Base-by-base conservation (phyloP, 2,329 filamentous ascomycete species). In the Dothistroma septosporum region DNA sequence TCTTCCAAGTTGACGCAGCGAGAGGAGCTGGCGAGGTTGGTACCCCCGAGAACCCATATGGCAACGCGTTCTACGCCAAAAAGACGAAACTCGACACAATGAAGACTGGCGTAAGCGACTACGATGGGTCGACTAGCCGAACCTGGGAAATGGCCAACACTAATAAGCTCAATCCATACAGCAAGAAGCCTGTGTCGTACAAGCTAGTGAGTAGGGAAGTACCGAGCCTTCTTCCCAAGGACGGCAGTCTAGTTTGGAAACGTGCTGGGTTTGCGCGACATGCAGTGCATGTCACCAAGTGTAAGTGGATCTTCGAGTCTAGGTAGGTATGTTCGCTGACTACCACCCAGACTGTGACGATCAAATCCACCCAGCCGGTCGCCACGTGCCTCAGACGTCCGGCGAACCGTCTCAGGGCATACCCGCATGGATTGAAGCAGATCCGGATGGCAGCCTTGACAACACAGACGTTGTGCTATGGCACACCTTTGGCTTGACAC, bases 101-200 rank as follows among this genome's bases (percentile, higher is more conserved):
- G 3, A 82, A 80, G 32, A 82, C 89, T 68, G 83, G 87, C 0
- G 84, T 83, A 74, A 89, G 89, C 12, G 89, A 96, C 73, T 97
- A 96, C 75, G 83, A 96, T 70, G 90, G 90, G 60, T 80, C 81
- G 11, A 93, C 89, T 0, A 87, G 86, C 62, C 82, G 92, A 21
- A 93, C 91, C 0, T 97, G 92, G 92, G 92, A 96, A 61, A 95
- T 97, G 75, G 83, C 83, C 71, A 96, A 97, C 76, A 87, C 88
- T 67, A 89, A 83, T 76, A 91, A 88, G 73, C 71, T 94, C n/a
- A 91, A 96, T 75, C 88, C 90, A 0, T 88, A 92, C 79, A 92
- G 88, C 75, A 86, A 90, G 73, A 95, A 94, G 77, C 90, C 91
- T 0, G 86, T 88, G 0, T 87, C 85, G 57, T 97, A 96, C 76